Conservation (phyloP, 106 monocot genomes). For the Dioscorea dumetorum region DNA sequence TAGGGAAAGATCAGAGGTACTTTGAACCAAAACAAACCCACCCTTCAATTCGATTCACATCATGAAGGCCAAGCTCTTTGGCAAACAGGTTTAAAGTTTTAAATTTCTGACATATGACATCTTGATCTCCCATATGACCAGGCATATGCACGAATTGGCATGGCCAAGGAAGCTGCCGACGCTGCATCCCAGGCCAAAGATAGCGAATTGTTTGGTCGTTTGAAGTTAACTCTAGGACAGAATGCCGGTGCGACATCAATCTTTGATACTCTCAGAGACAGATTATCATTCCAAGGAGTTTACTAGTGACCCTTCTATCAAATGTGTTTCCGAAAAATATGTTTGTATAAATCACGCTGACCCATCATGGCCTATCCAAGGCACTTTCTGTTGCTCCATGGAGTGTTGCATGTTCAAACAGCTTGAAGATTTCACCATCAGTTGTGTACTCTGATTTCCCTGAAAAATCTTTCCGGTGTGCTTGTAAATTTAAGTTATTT, state of each 20-base stretch:
- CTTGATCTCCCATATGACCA: constrained; percentile 14
- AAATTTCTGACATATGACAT: not conserved
- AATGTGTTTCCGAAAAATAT: too few relatives aligned
- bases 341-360: too few relatives aligned
- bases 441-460: too few relatives aligned
- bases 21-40: too few relatives aligned
- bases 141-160: constrained; percentile 87
- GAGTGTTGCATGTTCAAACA: too few relatives aligned
- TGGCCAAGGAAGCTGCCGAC: constrained; percentile 91
- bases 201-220: constrained; percentile 71
- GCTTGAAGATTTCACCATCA: too few relatives aligned
- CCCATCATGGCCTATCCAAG: too few relatives aligned
- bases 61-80: too few relatives aligned
- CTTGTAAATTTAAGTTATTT: too few relatives aligned
- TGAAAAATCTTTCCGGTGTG: too few relatives aligned
- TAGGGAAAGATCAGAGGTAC: constrained; percentile 89
- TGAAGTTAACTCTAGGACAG: constrained; percentile 64
- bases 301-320: constrained; percentile 14
- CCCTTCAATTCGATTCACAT: not conserved
- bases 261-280: constrained; percentile 76
- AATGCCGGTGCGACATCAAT: constrained; percentile 68
- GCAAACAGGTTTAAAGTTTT: too few relatives aligned
- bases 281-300: constrained; percentile 82
- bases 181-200: constrained; percentile 94
- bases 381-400: too few relatives aligned